Evolutionary conservation across 768 basidiomycete species (phyloP).

Genomic region (Dacryopinax spathularia): DNA sequence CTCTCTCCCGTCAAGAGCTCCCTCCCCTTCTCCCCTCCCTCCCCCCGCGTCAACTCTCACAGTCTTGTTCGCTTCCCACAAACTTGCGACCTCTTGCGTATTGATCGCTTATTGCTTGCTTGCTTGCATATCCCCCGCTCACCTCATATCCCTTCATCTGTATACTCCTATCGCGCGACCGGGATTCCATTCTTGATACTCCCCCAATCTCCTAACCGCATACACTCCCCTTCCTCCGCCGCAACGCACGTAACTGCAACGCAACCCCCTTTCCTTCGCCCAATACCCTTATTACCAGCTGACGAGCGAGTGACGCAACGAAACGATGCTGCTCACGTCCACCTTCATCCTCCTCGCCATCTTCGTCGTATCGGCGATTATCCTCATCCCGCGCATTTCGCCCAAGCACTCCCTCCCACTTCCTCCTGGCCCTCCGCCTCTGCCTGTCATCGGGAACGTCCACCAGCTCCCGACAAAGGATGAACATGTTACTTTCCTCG

Average conservation of each 20-base stretch:
- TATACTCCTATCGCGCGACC: not conserved
- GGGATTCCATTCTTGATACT: not conserved
- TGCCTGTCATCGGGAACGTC: conserved; percentile 8
- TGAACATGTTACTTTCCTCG: conserved; percentile 15
- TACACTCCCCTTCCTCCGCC: too few species aligned
- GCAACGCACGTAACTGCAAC: too few species aligned
- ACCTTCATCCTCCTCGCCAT: not conserved
- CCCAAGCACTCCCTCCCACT: conserved; percentile 8
- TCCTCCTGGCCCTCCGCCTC: conserved; percentile 8
- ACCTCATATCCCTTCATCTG: not conserved
- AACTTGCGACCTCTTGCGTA: not conserved
- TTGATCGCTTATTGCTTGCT: too few species aligned
- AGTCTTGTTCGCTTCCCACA: conserved; percentile 2
- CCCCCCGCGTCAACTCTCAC: not conserved
- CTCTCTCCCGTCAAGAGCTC: not conserved
- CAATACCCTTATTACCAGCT: too few species aligned
- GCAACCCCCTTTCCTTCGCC: too few species aligned
- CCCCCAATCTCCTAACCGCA: not conserved
- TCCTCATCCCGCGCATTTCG: not conserved
- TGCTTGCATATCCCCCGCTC: too few species aligned
- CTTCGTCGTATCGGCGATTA: not conserved
- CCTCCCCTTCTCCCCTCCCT: not conserved
- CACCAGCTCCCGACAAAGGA: conserved; percentile 11
- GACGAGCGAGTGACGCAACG: too few species aligned
- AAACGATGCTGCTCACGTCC: not conserved